phyloP scores from a whole-genome alignment of 2,329 filamentous ascomycete species.

The Pseudocercospora fuligena region DNA sequence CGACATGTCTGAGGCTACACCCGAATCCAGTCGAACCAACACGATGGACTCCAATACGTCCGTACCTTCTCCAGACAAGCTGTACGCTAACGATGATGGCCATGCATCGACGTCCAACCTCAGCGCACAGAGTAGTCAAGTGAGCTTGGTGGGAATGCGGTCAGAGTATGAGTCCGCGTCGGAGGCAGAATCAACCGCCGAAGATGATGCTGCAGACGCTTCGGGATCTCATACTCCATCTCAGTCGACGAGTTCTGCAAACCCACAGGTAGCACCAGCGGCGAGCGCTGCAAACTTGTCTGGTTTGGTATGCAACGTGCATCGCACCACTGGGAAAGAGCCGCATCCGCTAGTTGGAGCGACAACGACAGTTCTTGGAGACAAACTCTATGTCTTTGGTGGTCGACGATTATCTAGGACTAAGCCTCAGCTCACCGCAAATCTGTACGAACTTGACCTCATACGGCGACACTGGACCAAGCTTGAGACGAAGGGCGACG shows the following conservation, averaged over 20 bases:
- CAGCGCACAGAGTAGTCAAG: conserved; percentile 53
- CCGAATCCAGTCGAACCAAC: conserved; percentile 50
- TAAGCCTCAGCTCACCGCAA: conserved; percentile 81
- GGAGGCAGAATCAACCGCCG: conserved; percentile 40
- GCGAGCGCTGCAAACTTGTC: conserved; percentile 64
- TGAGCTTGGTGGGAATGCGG: conserved; percentile 49
- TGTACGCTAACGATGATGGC: conserved; percentile 43
- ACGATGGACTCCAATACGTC: conserved; percentile 55
- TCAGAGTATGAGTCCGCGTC: conserved; percentile 48
- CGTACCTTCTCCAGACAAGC: conserved; percentile 49
- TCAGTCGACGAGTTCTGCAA: conserved; percentile 24
- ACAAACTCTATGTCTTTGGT: conserved; percentile 96
- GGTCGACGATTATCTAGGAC: conserved; percentile 84
- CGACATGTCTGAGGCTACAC: conserved; percentile 50
- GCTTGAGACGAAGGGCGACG: conserved; percentile 79
- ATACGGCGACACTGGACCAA: conserved; percentile 93
- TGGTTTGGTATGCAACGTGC: conserved; percentile 70
- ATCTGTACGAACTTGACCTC: conserved; percentile 91
- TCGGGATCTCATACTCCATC: conserved; percentile 41
- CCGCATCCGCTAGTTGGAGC: conserved; percentile 91
- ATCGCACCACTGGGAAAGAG: conserved; percentile 86
- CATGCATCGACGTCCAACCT: conserved; percentile 44
- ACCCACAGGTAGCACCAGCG: conserved; percentile 23
- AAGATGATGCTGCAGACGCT: conserved; percentile 29
- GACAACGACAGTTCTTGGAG: conserved; percentile 91